These are phyloP conservation scores for Colletotrichum echinochloae DNA, from an alignment of 2,329 filamentous ascomycete genomes.

Conservation along the genomic window DNA sequence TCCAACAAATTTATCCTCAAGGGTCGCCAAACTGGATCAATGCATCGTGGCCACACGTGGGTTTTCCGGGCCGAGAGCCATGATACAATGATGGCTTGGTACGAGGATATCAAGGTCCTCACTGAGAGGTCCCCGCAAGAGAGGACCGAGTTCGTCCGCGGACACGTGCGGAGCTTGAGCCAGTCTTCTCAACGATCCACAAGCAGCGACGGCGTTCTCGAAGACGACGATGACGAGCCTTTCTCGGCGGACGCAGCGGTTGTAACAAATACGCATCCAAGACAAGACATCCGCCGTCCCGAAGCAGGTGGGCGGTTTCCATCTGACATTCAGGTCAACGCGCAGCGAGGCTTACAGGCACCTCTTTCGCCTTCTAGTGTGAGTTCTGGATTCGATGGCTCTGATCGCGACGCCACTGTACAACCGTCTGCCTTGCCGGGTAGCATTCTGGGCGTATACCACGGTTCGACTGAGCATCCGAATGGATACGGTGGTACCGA, in stretches of 20 bases:
- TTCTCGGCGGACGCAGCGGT: slow-evolving; percentile 69
- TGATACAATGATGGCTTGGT: slow-evolving; percentile 98
- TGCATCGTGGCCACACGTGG: slow-evolving; percentile 86
- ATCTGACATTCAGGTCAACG: slow-evolving; percentile 88
- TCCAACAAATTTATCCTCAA: slow-evolving; percentile 99
- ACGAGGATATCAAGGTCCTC: slow-evolving; percentile 89
- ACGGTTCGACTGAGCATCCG: slow-evolving; percentile 7
- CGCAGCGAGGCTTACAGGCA: slow-evolving; percentile 81
- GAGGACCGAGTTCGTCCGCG: slow-evolving; percentile 86
- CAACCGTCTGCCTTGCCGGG: slow-evolving; percentile 66
- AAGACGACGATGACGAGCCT: slow-evolving; percentile 78
- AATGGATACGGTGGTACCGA: slow-evolving; percentile 60
- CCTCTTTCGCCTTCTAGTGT: slow-evolving; percentile 85
- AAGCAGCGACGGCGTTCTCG: slow-evolving; percentile 81
- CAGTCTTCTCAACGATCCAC: slow-evolving; percentile 70
- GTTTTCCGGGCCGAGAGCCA: slow-evolving; percentile 79
- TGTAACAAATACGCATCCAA: slow-evolving; percentile 61
- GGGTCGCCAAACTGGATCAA: slow-evolving; percentile 89
- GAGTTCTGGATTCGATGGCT: slow-evolving; percentile 69
- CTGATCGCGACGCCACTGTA: slow-evolving; percentile 70
- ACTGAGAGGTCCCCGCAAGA: slow-evolving; percentile 92
- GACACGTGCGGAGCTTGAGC: slow-evolving; percentile 83
- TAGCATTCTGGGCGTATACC: slow-evolving; percentile 7
- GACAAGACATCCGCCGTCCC: slow-evolving; percentile 73
- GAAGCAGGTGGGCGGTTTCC: slow-evolving; percentile 97